These are phyloP conservation scores for Fagus sylvatica DNA, from an alignment of 306 rosid genomes.

Conservation along the genomic window DNA sequence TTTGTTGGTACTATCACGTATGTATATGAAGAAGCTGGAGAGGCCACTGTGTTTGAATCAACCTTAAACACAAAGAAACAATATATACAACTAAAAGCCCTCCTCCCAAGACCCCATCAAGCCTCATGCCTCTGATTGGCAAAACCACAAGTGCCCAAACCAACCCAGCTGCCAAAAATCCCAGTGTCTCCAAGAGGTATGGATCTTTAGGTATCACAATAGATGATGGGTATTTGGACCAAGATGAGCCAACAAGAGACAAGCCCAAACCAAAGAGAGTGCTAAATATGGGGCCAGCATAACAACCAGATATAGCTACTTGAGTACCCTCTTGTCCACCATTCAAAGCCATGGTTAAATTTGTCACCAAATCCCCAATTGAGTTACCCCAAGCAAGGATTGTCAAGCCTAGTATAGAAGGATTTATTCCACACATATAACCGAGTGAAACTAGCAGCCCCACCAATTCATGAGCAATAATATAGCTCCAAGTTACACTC, in stretches of 20 bases:
- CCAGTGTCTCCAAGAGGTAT: constrained; percentile 51
- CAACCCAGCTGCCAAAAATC: constrained; percentile 42
- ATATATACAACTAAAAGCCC: constrained; percentile 50
- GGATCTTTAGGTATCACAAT: constrained; percentile 45
- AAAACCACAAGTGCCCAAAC: constrained; percentile 47
- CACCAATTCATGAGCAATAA: constrained; percentile 52
- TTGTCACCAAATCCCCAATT: constrained; percentile 48
- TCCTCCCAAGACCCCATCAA: constrained; percentile 46
- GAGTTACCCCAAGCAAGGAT: constrained; percentile 54
- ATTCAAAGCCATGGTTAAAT: constrained; percentile 48
- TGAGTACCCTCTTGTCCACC: constrained; percentile 54
- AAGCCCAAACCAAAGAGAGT: constrained; percentile 50
- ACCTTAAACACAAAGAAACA: constrained; percentile 41
- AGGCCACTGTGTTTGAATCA: constrained; percentile 45
- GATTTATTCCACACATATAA: constrained; percentile 31
- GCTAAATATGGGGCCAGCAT: constrained; percentile 59
- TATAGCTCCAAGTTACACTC: constrained; percentile 62
- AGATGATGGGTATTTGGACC: constrained; percentile 42
- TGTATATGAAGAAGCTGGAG: constrained; percentile 25
- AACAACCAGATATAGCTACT: constrained; percentile 55
- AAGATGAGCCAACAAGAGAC: constrained; percentile 38
- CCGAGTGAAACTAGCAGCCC: constrained; percentile 50
- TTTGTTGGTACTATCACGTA: too few species aligned
- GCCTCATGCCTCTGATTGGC: constrained; percentile 43
- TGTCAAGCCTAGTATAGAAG: constrained; percentile 44